Conservation (phyloP, 2,329 filamentous ascomycete genomes). For the Xylaria sp. region DNA sequence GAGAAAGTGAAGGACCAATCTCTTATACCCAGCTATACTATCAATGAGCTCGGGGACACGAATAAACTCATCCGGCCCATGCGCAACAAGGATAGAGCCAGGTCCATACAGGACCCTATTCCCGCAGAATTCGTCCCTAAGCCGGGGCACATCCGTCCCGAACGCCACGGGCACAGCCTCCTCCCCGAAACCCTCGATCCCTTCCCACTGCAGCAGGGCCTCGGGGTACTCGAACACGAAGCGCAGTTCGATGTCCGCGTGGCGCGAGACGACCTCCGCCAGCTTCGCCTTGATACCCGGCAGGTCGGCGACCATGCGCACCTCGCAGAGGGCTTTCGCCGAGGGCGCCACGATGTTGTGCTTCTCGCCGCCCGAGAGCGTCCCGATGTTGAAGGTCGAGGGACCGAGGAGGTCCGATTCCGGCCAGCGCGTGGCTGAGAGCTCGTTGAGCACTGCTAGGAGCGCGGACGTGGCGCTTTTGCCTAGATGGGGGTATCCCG, state of each 20-base stretch:
- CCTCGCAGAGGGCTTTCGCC: slow-evolving; percentile 53
- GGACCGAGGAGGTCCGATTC: slow-evolving; percentile 52
- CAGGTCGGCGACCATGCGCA: slow-evolving; percentile 54
- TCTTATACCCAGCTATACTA: slow-evolving; percentile 53
- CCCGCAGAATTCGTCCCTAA: slow-evolving; percentile 44
- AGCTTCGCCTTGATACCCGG: slow-evolving; percentile 50
- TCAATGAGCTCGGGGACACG: slow-evolving; percentile 51
- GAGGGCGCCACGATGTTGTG: slow-evolving; percentile 54
- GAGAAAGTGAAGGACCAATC: slow-evolving; percentile 37
- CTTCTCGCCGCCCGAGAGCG: slow-evolving; percentile 52
- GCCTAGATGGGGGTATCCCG: slow-evolving; percentile 51
- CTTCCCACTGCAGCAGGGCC: slow-evolving; percentile 54
- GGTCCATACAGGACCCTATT: slow-evolving; percentile 55
- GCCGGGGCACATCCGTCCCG: slow-evolving; percentile 54
- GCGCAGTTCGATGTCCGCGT: slow-evolving; percentile 50
- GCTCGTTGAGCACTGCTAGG: slow-evolving; percentile 48
- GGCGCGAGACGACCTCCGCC: slow-evolving; percentile 47
- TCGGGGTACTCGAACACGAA: slow-evolving; percentile 54
- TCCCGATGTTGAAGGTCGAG: slow-evolving; percentile 55
- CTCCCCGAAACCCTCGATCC: slow-evolving; percentile 52
- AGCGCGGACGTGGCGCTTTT: slow-evolving; percentile 51
- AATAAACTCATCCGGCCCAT: slow-evolving; percentile 53
- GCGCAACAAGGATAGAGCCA: slow-evolving; percentile 54
- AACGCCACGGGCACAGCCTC: slow-evolving; percentile 52
- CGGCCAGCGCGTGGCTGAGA: slow-evolving; percentile 49